A percentile compares a stretch with the other conserved stretches of the same genome.
These are phyloP conservation scores for Coprinopsis cinerea DNA, from an alignment of 768 basidiomycete genomes.

Conservation along the genomic window DNA sequence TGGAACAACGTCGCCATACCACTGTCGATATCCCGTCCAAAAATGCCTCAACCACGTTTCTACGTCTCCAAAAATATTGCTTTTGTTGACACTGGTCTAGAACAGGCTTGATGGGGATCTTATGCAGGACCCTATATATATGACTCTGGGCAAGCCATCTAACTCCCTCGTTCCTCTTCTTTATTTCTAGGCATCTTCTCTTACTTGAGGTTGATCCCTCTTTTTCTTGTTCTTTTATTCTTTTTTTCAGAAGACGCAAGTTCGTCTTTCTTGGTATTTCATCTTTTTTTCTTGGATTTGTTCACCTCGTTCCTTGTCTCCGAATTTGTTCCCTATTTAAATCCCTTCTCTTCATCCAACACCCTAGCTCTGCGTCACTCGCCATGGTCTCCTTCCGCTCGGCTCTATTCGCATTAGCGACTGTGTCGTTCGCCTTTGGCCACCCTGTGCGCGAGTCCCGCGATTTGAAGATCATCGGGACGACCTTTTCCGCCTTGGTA, in stretches of 20 bases:
- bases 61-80: too few species aligned
- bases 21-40: too few species aligned
- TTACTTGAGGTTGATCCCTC: constrained; percentile 8
- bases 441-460: constrained; percentile 16
- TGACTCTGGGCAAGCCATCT: not conserved
- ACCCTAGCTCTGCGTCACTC: too few species aligned
- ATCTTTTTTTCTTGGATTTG: constrained; percentile 6
- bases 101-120: too few species aligned
- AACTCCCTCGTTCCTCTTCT: not conserved
- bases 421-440: constrained; percentile 14
- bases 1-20: too few species aligned
- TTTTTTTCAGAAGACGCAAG: not conserved
- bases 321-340: too few species aligned
- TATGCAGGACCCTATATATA: too few species aligned
- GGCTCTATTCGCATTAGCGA: constrained; percentile 13
- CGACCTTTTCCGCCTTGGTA: constrained; percentile 12
- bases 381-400: constrained; percentile 14
- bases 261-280: constrained; percentile 13
- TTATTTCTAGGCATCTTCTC: constrained; percentile 4
- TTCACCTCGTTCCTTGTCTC: too few species aligned
- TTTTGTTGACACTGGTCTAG: not conserved
- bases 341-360: too few species aligned
- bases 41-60: too few species aligned
- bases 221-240: constrained; percentile 1
- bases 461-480: constrained; percentile 17